A percentile compares a stretch with the other conserved stretches of the same genome.
Conservation (phyloP, 2,329 filamentous ascomycete genomes). For the Pseudogymnoascus sp. region DNA sequence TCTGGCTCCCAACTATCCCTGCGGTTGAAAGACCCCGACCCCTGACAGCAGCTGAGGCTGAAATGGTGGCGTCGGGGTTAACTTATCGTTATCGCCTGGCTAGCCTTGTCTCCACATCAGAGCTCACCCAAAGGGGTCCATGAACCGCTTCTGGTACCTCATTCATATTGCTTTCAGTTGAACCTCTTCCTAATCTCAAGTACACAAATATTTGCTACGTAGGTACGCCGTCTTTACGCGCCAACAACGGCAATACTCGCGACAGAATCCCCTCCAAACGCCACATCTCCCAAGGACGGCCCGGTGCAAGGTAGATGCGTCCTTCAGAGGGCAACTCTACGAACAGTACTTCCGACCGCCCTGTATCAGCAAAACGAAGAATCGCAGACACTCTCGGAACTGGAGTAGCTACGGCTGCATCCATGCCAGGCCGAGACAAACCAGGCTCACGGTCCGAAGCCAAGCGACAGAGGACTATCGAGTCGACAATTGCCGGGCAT, state of each 20-base stretch:
- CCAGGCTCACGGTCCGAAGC: conserved; percentile 7
- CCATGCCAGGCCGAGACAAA: conserved; percentile 15
- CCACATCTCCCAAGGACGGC: conserved; percentile 21
- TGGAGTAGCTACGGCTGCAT: not conserved
- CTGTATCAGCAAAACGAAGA: conserved; percentile 21
- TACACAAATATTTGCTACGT: not conserved
- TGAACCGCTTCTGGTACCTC: not conserved
- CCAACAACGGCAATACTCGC: conserved; percentile 4
- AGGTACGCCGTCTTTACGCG: not conserved
- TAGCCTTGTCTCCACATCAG: not conserved
- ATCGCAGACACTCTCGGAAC: not conserved
- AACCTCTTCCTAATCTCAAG: not conserved
- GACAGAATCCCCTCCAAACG: not conserved
- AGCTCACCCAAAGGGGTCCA: conserved; percentile 5
- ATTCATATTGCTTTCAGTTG: not conserved
- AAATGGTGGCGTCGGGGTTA: not conserved
- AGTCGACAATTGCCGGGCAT: conserved; percentile 2
- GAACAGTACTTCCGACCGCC: conserved; percentile 16
- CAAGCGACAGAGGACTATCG: conserved; percentile 9
- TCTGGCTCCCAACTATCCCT: not conserved
- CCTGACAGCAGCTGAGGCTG: not conserved
- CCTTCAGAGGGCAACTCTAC: conserved; percentile 20
- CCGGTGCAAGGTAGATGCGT: conserved; percentile 24
- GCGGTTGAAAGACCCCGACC: not conserved
- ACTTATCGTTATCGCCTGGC: conserved; percentile 7